Percentiles rank a stretch among this genome's conserved stretches.
These are phyloP conservation scores for Meyerozyma smithsonii DNA, from an alignment of 1,139 yeast genomes.

Conservation along the genomic window DNA sequence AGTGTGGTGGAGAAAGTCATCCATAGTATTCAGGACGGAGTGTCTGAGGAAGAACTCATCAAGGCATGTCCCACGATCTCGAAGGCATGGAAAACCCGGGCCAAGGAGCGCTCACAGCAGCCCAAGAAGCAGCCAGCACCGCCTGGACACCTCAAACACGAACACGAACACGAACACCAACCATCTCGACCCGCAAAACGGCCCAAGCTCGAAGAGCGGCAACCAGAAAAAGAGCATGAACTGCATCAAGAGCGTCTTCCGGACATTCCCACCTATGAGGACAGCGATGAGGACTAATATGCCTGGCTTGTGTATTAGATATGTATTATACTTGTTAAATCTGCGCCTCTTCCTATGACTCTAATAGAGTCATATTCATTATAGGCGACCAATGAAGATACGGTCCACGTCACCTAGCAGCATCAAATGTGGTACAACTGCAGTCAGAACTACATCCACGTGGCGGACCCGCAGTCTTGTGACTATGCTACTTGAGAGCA, in stretches of 20 bases:
- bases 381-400: too few species aligned
- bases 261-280: constrained; percentile 41
- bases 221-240: background rate
- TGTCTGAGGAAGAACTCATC: constrained; percentile 68
- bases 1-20: constrained; percentile 77
- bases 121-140: constrained; percentile 1
- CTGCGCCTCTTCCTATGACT: background rate
- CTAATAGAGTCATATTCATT: constrained; percentile 1
- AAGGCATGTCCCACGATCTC: constrained; percentile 35
- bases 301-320: background rate
- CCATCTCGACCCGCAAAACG: constrained; percentile 6
- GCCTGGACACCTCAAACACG: background rate
- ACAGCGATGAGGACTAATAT: constrained; percentile 31
- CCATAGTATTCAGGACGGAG: constrained; percentile 83
- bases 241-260: constrained; percentile 17
- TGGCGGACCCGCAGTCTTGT: too few species aligned
- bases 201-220: constrained; percentile 1
- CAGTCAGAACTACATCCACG: too few species aligned
- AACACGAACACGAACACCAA: constrained; percentile 3
- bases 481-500: background rate
- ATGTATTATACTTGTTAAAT: background rate
- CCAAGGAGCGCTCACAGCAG: constrained; percentile 20
- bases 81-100: constrained; percentile 34
- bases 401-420: too few species aligned
- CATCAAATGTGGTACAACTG: too few species aligned